phyloP scores from a whole-genome alignment of 352 stramenopile genomes.

The Elongisporangium prolatum region DNA sequence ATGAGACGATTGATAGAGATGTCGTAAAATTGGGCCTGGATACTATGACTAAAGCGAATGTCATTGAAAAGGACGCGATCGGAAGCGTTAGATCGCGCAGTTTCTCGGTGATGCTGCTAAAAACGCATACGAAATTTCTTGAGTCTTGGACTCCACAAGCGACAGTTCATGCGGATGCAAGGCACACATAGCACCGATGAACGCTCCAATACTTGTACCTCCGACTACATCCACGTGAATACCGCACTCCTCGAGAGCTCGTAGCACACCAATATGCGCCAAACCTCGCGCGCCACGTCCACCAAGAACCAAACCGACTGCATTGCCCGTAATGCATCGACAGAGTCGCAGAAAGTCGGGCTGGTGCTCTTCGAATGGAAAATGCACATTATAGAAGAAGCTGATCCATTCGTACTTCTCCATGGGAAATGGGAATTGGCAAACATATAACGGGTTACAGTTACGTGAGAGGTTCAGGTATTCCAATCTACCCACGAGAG shows the following conservation, averaged over 20 bases:
- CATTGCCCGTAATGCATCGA: conserved; percentile 89
- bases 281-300: conserved; percentile 91
- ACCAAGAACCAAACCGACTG: conserved; percentile 92
- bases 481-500: no score
- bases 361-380: conserved; percentile 66
- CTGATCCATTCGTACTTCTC: conserved; percentile 87
- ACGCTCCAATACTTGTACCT: conserved; percentile 88
- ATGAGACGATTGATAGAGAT: conserved; percentile 86
- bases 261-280: conserved; percentile 92
- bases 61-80: conserved; percentile 89
- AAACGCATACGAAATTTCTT: conserved; percentile 42
- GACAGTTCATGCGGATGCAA: conserved; percentile 67
- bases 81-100: conserved; percentile 84
- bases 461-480: no score
- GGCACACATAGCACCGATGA: conserved; percentile 80
- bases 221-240: conserved; percentile 93
- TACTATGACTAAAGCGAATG: conserved; percentile 72
- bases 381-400: conserved; percentile 81
- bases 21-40: conserved; percentile 70
- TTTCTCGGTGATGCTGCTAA: conserved; percentile 76
- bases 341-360: conserved; percentile 83
- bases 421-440: no score
- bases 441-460: no score
- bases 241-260: conserved; percentile 88
- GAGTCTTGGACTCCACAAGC: conserved; percentile 52